phyloP scores from a whole-genome alignment of 1,139 yeast genomes.

The Candida freyschussii region DNA sequence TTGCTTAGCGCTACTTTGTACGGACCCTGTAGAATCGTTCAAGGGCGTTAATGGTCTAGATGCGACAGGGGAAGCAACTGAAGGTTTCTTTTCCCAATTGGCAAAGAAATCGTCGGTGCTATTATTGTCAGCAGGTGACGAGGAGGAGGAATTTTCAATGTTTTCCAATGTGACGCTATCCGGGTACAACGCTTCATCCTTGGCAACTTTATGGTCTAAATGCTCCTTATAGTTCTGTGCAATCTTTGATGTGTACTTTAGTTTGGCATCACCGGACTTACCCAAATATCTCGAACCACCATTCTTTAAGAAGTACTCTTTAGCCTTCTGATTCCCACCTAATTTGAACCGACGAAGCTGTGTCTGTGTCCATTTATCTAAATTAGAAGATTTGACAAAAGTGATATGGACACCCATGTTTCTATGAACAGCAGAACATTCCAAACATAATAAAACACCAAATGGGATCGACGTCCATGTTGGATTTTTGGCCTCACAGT shows the following conservation, averaged over 20 bases:
- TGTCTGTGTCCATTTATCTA: conserved; percentile 89
- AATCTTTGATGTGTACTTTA: conserved; percentile 74
- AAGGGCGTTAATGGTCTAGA: conserved; percentile 30
- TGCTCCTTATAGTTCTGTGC: conserved; percentile 79
- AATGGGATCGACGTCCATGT: conserved; percentile 98
- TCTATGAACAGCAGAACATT: conserved; percentile 95
- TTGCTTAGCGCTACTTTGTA: conserved; percentile 12
- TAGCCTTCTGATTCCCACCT: conserved; percentile 87
- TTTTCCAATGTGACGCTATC: conserved; percentile 60
- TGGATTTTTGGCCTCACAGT: conserved; percentile 90
- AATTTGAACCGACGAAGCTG: conserved; percentile 86
- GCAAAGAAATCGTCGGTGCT: conserved; percentile 81
- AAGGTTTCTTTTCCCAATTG: conserved; percentile 65
- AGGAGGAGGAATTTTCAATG: conserved; percentile 37
- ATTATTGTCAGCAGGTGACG: conserved; percentile 34
- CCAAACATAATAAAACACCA: conserved; percentile 89
- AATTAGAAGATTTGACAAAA: conserved; percentile 85
- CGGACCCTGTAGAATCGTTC: conserved; percentile 19
- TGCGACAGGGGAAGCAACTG: conserved; percentile 27
- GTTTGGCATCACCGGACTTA: conserved; percentile 56
- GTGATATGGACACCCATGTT: conserved; percentile 95
- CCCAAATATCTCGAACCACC: conserved; percentile 72
- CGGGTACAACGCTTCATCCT: conserved; percentile 68
- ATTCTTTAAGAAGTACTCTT: conserved; percentile 74
- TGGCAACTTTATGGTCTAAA: conserved; percentile 59